Evolutionary conservation across 1,284 basidiomycete genomes (phyloP).

Genomic region (Cronartium ribicola): DNA sequence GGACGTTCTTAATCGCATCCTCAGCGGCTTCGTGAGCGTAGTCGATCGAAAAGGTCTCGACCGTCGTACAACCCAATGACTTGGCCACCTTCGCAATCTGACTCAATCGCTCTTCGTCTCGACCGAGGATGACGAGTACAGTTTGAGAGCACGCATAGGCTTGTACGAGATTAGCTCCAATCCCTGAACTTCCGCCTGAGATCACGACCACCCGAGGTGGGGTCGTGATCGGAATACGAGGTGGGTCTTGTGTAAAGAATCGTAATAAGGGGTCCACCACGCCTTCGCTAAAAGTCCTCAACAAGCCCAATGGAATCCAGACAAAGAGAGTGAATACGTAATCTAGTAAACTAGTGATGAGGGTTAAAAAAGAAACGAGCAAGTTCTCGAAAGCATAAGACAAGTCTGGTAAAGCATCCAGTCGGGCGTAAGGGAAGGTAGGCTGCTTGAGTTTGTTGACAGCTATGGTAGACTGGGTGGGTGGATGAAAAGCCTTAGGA

Average conservation of each 20-base stretch:
- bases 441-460: conserved; percentile 23
- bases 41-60: conserved; percentile 36
- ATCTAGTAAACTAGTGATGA: conserved; percentile 13
- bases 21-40: conserved; percentile 25
- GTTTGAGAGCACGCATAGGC: conserved; percentile 20
- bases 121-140: conserved; percentile 23
- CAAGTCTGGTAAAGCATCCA: conserved; percentile 10
- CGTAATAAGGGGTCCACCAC: conserved; percentile 3
- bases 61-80: conserved; percentile 5
- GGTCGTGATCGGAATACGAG: not conserved
- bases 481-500: conserved; percentile 30
- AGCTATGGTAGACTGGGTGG: conserved; percentile 17
- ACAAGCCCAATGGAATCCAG: conserved; percentile 33
- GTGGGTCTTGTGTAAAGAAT: conserved; percentile 3
- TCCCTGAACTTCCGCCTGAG: conserved; percentile 36
- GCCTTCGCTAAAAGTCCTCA: conserved; percentile 3
- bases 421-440: conserved; percentile 22
- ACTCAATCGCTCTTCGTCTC: conserved; percentile 23
- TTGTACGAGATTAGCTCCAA: conserved; percentile 26
- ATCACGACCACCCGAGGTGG: conserved; percentile 16
- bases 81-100: conserved; percentile 37
- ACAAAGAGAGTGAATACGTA: conserved; percentile 25
- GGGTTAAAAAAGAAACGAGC: conserved; percentile 11
- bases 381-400: conserved; percentile 31
- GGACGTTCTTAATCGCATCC: conserved; percentile 12